Base-by-base conservation (phyloP, 2,329 filamentous ascomycete species). In the Fusarium falciforme region DNA sequence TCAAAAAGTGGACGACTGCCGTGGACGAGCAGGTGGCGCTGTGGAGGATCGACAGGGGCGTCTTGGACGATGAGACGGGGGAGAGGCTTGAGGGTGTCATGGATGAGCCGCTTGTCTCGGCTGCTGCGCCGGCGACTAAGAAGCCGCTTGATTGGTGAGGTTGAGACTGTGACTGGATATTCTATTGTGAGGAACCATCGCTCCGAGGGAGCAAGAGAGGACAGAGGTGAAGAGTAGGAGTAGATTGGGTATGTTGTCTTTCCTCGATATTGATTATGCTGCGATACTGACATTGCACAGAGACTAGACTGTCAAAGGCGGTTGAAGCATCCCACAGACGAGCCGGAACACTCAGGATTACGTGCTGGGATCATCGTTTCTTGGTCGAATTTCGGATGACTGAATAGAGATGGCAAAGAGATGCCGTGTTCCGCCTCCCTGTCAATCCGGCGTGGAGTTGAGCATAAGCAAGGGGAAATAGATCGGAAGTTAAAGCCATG, bases 1-100 rank as follows among this genome's bases (percentile, higher is more conserved):
- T 95, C 42, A 81, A 75, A 67, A 91, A 87, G 80, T 95, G 93
- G 93, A 84, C 84, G 36, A 78, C 17, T 7, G 71, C 80, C 25
- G 76, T 81, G 29, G 79, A 83, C 17, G 76, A 77, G 59, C 80
- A 83, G 68, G 62, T 82, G 20, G 65, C 64, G 47, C 33, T 74
- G 55, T 85, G 83, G 83, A 77, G 77, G 47, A 81, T 85, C 68
- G 73, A 83, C 36, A 68, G 74, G 38, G 67, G 74, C 6, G 70
- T 84, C 17, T 68, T 84, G 72, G 80, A 80, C 10, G 78, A 82
- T 62, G 82, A 84, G 61, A 74, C 68, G 20, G 78, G 74, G 14
- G 67, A 76, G 25, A 80, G 80, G 12, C n/a, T 80, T 61, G 77
- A 80, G 55, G 59, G 66, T 20, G 68, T 76, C 49, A 44, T 74